Conservation (phyloP, 345 rosid species). For the Populus davidiana region DNA sequence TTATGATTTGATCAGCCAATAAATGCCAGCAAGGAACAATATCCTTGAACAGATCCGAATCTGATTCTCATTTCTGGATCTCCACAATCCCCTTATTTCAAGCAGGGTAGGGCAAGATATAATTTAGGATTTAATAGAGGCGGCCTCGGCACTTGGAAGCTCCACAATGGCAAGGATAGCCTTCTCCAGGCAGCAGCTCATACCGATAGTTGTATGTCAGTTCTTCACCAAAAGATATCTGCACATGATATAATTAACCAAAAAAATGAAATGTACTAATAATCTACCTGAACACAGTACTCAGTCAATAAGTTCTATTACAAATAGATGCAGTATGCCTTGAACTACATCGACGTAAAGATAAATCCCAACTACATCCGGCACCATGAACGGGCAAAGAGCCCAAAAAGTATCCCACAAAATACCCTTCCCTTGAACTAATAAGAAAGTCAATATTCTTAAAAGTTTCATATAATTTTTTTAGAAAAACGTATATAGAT, state of each 20-base stretch:
- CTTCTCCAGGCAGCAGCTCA: conserved; percentile 52
- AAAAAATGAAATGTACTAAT: conserved; percentile 2
- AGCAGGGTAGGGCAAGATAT: not conserved
- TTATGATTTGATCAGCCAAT: not conserved
- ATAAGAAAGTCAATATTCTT: not conserved
- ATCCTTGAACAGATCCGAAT: not conserved
- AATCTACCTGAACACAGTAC: not conserved
- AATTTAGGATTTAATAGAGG: conserved; percentile 33
- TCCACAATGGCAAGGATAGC: conserved; percentile 66
- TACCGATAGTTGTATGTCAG: conserved; percentile 61
- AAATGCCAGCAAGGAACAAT: not conserved
- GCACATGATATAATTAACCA: conserved; percentile 29
- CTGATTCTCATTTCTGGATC: not conserved
- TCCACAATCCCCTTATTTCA: not conserved
- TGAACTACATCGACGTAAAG: not conserved
- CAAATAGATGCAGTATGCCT: not conserved
- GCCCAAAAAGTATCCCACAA: not conserved
- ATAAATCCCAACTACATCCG: not conserved
- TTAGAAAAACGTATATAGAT: conserved; percentile 1
- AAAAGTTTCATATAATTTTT: not conserved
- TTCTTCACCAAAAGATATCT: conserved; percentile 95
- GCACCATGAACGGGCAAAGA: not conserved
- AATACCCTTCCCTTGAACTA: not conserved
- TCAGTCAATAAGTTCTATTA: not conserved
- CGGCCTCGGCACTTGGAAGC: conserved; percentile 63